Evolutionary conservation across 768 basidiomycete species (phyloP), one percentile per base, ranked within the genome.

Genomic region (Pleurotus giganteus): DNA sequence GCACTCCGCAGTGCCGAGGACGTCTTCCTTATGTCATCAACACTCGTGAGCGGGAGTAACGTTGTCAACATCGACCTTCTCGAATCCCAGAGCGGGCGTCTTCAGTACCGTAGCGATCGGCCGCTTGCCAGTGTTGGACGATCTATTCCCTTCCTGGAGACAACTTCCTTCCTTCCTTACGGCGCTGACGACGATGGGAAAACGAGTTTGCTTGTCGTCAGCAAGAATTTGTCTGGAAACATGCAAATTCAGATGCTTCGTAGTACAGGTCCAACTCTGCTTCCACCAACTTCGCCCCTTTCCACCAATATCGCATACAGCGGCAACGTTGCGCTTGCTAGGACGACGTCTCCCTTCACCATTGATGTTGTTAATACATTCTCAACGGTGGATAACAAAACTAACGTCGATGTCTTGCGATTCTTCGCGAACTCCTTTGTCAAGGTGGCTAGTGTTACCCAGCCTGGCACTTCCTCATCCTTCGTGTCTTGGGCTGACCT

Each of bases 21-120:
- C 15, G 47, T 49, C 19, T 49, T 49, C 47, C 13, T 49, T n/a
- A 49, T 49, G 9, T 49, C 47, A 15, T 49, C 47, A 9, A 49
- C 27, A 49, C 31, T 49, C 29, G 28, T 34, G 47, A n/a, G 8
- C n/a, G 47, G 29, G 15, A 49, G 47, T 1, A 2, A 11, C 17
- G n/a, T n/a, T 17, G 29, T 49, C 0, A 27, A 49, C 19, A 49
- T 49, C 2, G 47, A 49, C n/a, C 13, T 49, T 6, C 47, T 49
- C 4, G 27, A 49, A 21, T 49, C 47, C 5, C 47, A 49, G 13
- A 23, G 31, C 8, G 47, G 47, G 4, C 47, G 47, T n/a, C 47
- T 49, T 13, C 11, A 15, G 3, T 49, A 49, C 31, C 47, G 47
- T 17, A 17, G n/a, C 13, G 47, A 34, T 2, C 27, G 28, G 9